Conservation (phyloP, 371 early-diverging fungal species). For the Lichtheimia ornata region DNA sequence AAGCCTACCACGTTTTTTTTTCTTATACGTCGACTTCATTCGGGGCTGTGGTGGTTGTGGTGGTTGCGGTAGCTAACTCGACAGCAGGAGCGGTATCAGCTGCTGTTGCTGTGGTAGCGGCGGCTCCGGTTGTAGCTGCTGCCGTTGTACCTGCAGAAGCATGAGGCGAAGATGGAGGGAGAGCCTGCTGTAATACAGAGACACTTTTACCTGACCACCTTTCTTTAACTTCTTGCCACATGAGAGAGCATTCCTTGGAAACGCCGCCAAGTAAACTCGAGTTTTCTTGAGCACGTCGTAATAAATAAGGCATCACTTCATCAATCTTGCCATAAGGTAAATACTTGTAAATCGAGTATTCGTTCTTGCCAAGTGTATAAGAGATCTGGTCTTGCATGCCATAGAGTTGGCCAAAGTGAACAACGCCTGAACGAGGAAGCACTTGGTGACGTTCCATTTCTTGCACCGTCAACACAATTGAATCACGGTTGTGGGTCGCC, state of each 20-base stretch:
- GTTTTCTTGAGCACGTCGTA: conserved; percentile 96
- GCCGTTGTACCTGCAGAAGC: no score
- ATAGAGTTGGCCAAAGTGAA: conserved; percentile 91
- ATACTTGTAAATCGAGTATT: conserved; percentile 86
- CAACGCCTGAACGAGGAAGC: conserved; percentile 56
- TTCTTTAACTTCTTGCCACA: conserved; percentile 55
- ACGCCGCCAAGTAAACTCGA: conserved; percentile 67
- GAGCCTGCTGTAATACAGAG: not conserved
- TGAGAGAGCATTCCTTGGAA: conserved; percentile 43
- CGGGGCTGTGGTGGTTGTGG: no score
- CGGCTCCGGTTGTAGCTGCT: no score
- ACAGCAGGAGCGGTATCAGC: no score
- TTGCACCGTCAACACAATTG: conserved; percentile 66
- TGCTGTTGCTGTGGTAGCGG: no score
- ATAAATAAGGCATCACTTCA: conserved; percentile 91
- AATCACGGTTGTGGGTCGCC: conserved; percentile 90
- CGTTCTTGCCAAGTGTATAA: conserved; percentile 72
- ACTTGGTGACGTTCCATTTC: conserved; percentile 67
- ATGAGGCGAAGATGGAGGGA: not conserved
- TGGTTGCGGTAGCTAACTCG: not conserved
- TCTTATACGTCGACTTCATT: not conserved
- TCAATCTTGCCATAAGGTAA: conserved; percentile 84
- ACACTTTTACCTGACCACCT: not conserved
- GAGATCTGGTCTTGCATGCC: conserved; percentile 88
- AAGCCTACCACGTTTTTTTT: not conserved